Percentiles rank a stretch among this genome's conserved stretches.
Evolutionary conservation across 805 yeast genomes (phyloP).

Genomic region (Candida rishiriensis): DNA sequence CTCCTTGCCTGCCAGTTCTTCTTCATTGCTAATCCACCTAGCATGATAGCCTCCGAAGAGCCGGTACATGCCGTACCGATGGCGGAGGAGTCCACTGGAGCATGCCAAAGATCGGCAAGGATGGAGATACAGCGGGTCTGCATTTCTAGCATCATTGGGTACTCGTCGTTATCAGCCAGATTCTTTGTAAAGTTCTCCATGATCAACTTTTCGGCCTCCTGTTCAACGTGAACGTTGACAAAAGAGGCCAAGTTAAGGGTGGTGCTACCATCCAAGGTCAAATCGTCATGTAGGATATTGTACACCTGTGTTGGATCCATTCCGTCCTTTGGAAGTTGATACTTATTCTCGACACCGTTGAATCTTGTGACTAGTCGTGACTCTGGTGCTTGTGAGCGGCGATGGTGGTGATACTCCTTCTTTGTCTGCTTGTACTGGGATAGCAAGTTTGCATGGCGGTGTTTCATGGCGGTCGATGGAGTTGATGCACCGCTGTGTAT

Average conservation of each 20-base stretch:
- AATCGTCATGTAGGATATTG: slow-evolving; percentile 63
- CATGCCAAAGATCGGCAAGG: slow-evolving; percentile 77
- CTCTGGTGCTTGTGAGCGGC: slow-evolving; percentile 6
- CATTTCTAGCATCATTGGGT: slow-evolving; percentile 76
- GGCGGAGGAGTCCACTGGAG: slow-evolving; percentile 44
- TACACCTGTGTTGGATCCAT: slow-evolving; percentile 50
- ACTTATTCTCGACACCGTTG: slow-evolving; percentile 45
- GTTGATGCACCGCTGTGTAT: background rate
- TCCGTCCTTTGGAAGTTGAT: slow-evolving; percentile 56
- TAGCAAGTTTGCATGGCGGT: background rate
- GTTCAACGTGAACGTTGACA: slow-evolving; percentile 70
- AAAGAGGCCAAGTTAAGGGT: slow-evolving; percentile 82
- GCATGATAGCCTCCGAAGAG: slow-evolving; percentile 89
- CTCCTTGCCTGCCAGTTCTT: slow-evolving; percentile 77
- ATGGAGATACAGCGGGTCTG: slow-evolving; percentile 83
- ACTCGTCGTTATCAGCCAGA: slow-evolving; percentile 90
- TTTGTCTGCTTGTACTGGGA: slow-evolving; percentile 17
- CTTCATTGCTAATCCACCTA: slow-evolving; percentile 91
- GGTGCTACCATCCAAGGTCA: slow-evolving; percentile 81
- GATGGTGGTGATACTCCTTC: slow-evolving; percentile 12
- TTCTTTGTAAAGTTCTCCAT: slow-evolving; percentile 76
- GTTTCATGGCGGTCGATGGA: background rate
- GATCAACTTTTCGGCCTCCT: slow-evolving; percentile 49
- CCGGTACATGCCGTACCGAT: slow-evolving; percentile 93
- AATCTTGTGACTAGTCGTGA: slow-evolving; percentile 24